phyloP scores from a whole-genome alignment of 2,329 filamentous ascomycete species.

The Pyrenochaeta sp. region DNA sequence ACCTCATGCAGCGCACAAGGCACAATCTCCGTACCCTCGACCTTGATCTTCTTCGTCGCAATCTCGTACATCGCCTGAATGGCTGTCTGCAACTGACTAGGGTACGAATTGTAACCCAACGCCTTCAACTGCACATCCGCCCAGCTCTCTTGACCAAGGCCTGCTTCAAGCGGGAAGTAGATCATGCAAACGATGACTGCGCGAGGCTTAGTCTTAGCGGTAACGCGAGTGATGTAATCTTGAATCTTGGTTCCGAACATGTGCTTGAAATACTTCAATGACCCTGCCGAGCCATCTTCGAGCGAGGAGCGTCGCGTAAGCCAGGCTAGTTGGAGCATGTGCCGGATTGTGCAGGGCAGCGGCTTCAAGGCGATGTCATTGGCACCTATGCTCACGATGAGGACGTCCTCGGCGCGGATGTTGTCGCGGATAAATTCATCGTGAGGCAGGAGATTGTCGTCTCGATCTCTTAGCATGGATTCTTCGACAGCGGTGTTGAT shows the following conservation, averaged over 20 bases:
- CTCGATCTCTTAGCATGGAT: constrained; percentile 44
- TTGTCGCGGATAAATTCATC: constrained; percentile 48
- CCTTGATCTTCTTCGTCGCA: constrained; percentile 36
- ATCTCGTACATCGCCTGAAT: constrained; percentile 44
- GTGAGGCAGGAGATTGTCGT: constrained; percentile 36
- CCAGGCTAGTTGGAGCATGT: constrained; percentile 47
- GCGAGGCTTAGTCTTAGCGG: constrained; percentile 40
- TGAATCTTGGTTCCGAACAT: constrained; percentile 41
- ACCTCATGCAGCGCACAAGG: constrained; percentile 45
- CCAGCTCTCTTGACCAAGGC: constrained; percentile 42
- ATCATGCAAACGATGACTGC: constrained; percentile 51
- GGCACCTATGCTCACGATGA: constrained; percentile 49
- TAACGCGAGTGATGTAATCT: constrained; percentile 37
- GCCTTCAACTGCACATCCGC: constrained; percentile 41
- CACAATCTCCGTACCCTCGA: constrained; percentile 41
- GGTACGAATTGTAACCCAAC: constrained; percentile 42
- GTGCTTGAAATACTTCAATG: constrained; percentile 41
- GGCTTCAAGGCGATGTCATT: constrained; percentile 49
- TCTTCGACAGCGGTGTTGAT: constrained; percentile 49
- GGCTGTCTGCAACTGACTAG: constrained; percentile 42
- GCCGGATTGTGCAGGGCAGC: constrained; percentile 31
- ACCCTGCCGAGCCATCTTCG: constrained; percentile 33
- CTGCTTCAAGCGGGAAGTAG: constrained; percentile 46
- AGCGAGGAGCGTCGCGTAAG: constrained; percentile 33
- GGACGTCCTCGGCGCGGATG: constrained; percentile 38